Percentiles rank a stretch among this genome's conserved stretches.
phyloP scores from a whole-genome alignment of 2,329 filamentous ascomycete genomes.

The Zopfia rhizophila region DNA sequence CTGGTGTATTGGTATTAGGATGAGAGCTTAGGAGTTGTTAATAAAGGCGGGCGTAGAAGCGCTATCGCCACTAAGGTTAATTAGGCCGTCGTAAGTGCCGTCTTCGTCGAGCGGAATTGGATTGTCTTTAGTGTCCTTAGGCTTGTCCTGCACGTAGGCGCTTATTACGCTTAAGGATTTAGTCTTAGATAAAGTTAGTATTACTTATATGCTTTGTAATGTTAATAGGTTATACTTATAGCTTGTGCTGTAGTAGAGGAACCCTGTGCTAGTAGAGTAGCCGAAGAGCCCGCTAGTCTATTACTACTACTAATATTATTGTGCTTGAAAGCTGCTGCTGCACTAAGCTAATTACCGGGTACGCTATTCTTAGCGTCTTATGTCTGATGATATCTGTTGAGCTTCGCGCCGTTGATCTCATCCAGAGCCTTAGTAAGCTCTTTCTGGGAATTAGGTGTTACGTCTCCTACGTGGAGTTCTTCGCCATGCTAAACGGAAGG shows the following conservation, averaged over 20 bases:
- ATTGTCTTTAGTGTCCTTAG: slow-evolving; percentile 4
- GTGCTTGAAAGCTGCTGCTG: too few species aligned
- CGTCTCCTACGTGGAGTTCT: slow-evolving; percentile 7
- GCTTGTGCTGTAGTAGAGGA: slow-evolving; percentile 7
- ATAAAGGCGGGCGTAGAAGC: background rate
- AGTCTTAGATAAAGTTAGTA: slow-evolving; percentile 8
- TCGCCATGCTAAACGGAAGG: slow-evolving; percentile 6
- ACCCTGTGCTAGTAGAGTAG: too few species aligned
- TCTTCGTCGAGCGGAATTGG: slow-evolving; percentile 2
- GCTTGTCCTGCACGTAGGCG: background rate
- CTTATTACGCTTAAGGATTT: slow-evolving; percentile 1
- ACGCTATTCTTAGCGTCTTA: slow-evolving; percentile 10
- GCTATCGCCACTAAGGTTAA: slow-evolving; percentile 1
- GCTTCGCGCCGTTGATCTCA: slow-evolving; percentile 8
- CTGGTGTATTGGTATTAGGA: slow-evolving; percentile 3
- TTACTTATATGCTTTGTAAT: slow-evolving; percentile 8
- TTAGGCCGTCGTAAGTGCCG: slow-evolving; percentile 1
- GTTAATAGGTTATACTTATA: slow-evolving; percentile 2
- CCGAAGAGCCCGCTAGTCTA: too few species aligned
- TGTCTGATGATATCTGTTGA: slow-evolving; percentile 10
- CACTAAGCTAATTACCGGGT: slow-evolving; percentile 11
- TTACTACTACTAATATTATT: too few species aligned
- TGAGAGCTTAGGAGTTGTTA: background rate
- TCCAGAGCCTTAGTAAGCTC: slow-evolving; percentile 6
- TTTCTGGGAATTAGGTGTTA: background rate